Conservation (phyloP, 176 grass and related monocot genomes). For the Bolboschoenus planiculmis region DNA sequence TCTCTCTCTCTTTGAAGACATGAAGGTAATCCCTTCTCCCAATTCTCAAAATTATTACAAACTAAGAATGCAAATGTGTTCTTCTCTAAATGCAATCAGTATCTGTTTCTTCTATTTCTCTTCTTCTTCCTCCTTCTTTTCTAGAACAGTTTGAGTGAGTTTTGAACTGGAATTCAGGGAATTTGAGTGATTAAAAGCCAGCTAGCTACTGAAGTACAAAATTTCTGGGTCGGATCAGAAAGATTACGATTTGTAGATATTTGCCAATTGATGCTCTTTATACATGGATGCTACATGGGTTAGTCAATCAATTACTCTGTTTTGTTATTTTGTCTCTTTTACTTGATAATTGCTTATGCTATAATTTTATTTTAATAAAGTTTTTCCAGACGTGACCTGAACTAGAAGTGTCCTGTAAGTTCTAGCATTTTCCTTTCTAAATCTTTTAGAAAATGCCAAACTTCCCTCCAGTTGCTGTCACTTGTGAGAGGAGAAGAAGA, state of each 20-base stretch:
- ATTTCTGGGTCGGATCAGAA: conserved; percentile 3
- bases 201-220: background rate
- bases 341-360: background rate
- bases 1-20: background rate
- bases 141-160: background rate
- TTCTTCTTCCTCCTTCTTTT: background rate
- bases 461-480: too few relatives aligned
- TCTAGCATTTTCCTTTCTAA: background rate
- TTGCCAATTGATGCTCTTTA: background rate
- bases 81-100: conserved; percentile 15
- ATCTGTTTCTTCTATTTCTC: background rate
- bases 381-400: background rate
- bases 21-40: background rate
- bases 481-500: background rate
- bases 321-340: background rate
- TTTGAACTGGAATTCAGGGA: conserved; percentile 13
- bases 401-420: background rate
- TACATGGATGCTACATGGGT: conserved; percentile 12
- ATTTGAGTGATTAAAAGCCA: conserved; percentile 4
- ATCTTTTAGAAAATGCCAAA: background rate
- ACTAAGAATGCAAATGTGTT: conserved; percentile 12
- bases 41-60: background rate
- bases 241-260: background rate
- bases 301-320: background rate
- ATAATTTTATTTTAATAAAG: conserved; percentile 1